A percentile compares a stretch with the other conserved stretches of the same genome.
Conservation (phyloP, 305 asterid species). For the Solanum chacoense region DNA sequence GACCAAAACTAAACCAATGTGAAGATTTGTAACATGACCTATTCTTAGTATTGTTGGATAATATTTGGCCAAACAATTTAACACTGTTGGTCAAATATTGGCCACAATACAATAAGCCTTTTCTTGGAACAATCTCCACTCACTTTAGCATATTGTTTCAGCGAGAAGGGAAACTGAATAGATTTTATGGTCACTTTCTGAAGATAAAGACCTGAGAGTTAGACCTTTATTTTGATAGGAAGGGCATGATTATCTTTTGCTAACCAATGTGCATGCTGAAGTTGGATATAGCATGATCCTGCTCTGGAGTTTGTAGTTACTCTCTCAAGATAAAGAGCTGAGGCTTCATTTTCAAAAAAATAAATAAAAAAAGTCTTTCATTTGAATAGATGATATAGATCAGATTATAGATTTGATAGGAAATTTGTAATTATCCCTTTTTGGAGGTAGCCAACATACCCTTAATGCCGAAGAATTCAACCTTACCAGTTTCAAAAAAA, state of each 20-base stretch:
- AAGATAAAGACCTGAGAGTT: not conserved
- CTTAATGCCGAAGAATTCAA: not conserved
- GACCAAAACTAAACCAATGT: not conserved
- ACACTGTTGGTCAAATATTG: not conserved
- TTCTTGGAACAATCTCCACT: not conserved
- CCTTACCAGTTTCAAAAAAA: not conserved
- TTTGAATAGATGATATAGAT: not conserved
- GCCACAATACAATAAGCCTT: not conserved
- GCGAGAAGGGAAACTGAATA: not conserved
- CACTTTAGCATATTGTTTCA: not conserved
- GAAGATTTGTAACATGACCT: not conserved
- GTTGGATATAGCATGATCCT: not conserved
- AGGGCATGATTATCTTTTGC: not conserved
- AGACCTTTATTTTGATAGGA: not conserved
- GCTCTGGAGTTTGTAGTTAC: not conserved
- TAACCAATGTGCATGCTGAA: not conserved
- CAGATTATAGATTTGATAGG: not conserved
- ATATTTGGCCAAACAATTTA: not conserved
- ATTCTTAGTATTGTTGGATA: not conserved
- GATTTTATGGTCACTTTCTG: not conserved
- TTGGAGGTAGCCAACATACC: not conserved
- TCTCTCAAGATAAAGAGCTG: not conserved
- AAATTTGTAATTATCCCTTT: not conserved
- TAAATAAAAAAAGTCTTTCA: not conserved
- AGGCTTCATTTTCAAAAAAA: not conserved